phyloP scores from a whole-genome alignment of 2,329 filamentous ascomycete species.

The Calonectria pteridis region DNA sequence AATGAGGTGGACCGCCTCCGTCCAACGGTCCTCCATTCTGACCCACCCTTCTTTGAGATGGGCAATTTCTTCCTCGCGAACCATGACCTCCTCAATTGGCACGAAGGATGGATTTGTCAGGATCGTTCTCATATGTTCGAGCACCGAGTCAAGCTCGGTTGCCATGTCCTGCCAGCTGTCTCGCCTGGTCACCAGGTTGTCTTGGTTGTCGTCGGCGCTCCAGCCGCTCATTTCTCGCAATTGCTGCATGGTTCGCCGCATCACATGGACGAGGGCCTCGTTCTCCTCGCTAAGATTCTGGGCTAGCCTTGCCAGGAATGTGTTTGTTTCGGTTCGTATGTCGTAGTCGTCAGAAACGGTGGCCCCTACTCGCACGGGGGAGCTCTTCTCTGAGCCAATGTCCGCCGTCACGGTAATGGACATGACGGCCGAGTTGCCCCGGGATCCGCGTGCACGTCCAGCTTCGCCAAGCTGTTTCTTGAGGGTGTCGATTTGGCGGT shows the following conservation, averaged over 20 bases:
- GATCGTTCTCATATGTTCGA: slow-evolving; percentile 85
- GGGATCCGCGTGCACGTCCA: slow-evolving; percentile 70
- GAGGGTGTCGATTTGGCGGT: slow-evolving; percentile 87
- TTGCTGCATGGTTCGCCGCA: slow-evolving; percentile 78
- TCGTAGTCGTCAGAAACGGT: slow-evolving; percentile 67
- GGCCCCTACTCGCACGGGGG: slow-evolving; percentile 36
- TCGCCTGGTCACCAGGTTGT: slow-evolving; percentile 50
- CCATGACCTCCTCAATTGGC: slow-evolving; percentile 90
- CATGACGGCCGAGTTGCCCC: slow-evolving; percentile 66
- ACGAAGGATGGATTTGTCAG: slow-evolving; percentile 97
- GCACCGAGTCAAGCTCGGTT: slow-evolving; percentile 78
- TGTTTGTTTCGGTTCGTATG: slow-evolving; percentile 87
- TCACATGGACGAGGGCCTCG: slow-evolving; percentile 79
- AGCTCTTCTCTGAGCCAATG: slow-evolving; percentile 61
- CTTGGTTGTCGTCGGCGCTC: slow-evolving; percentile 48
- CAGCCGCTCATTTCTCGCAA: slow-evolving; percentile 78
- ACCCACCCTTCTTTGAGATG: slow-evolving; percentile 89
- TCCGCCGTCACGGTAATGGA: slow-evolving; percentile 70
- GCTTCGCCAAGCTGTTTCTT: slow-evolving; percentile 87
- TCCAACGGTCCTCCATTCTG: slow-evolving; percentile 92
- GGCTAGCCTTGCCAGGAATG: slow-evolving; percentile 88
- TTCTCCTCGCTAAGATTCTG: slow-evolving; percentile 92
- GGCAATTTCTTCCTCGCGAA: slow-evolving; percentile 92
- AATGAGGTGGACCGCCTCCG: slow-evolving; percentile 90
- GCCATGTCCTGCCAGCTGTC: slow-evolving; percentile 74